phyloP scores from a whole-genome alignment of 169 alveolate genomes.

The Eimeria tenella region DNA sequence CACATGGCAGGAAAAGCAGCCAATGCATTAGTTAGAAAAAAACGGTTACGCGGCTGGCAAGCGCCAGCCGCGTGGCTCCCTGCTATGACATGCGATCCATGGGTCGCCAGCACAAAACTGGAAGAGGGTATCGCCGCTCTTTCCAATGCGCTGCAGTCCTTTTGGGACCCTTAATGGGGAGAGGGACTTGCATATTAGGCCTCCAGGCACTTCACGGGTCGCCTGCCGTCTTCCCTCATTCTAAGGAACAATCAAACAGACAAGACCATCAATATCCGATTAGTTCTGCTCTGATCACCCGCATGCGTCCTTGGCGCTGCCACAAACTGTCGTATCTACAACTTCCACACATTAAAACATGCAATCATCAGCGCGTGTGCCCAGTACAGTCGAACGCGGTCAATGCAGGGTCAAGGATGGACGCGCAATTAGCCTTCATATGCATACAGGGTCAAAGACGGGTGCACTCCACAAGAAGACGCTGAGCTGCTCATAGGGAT shows the following conservation, averaged over 20 bases:
- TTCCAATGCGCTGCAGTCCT: constrained; percentile 46
- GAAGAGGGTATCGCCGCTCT: neutral
- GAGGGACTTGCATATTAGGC: constrained; percentile 18
- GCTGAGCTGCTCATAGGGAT: too few species aligned
- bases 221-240: constrained; percentile 67
- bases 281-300: constrained; percentile 26
- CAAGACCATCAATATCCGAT: neutral
- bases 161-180: neutral
- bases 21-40: constrained; percentile 50
- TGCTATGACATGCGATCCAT: neutral
- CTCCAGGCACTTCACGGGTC: constrained; percentile 39
- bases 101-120: neutral
- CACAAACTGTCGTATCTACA: constrained; percentile 20
- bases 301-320: constrained; percentile 26
- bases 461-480: neutral
- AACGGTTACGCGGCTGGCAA: constrained; percentile 55
- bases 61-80: constrained; percentile 70
- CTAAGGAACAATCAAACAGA: constrained; percentile 16
- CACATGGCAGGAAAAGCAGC: constrained; percentile 62
- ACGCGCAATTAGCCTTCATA: neutral
- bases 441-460: neutral
- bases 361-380: neutral
- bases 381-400: neutral
- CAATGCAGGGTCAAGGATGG: neutral
- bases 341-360: neutral